These are phyloP conservation scores for Cutaneotrichosporon arboriforme DNA, from an alignment of 1,284 basidiomycete genomes.

Conservation along the genomic window DNA sequence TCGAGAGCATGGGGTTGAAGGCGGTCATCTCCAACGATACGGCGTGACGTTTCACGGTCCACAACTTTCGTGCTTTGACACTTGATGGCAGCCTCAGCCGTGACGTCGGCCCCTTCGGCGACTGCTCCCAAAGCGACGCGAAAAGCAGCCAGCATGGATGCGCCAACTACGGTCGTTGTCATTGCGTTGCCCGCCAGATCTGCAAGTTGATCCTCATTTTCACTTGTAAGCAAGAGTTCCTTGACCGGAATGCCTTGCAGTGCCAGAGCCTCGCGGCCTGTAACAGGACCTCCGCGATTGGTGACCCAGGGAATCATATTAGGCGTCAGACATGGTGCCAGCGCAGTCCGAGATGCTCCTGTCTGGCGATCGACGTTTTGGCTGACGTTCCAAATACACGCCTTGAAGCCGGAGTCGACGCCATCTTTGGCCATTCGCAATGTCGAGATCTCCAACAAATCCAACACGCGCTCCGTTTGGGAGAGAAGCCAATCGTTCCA, in stretches of 20 bases:
- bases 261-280: slow-evolving; percentile 83
- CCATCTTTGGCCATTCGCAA: slow-evolving; percentile 74
- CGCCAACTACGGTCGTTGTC: slow-evolving; percentile 92
- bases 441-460: slow-evolving; percentile 84
- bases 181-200: slow-evolving; percentile 95
- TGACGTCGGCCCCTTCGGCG: slow-evolving; percentile 58
- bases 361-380: slow-evolving; percentile 91
- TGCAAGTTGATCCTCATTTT: slow-evolving; percentile 87
- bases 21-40: slow-evolving; percentile 65
- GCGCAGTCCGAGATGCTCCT: slow-evolving; percentile 71
- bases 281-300: slow-evolving; percentile 92
- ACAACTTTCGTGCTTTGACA: slow-evolving; percentile 47
- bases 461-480: slow-evolving; percentile 91
- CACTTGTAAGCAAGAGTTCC: slow-evolving; percentile 82
- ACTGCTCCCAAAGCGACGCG: slow-evolving; percentile 62
- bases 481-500: slow-evolving; percentile 90
- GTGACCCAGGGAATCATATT: slow-evolving; percentile 96
- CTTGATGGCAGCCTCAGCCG: slow-evolving; percentile 49
- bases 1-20: slow-evolving; percentile 62
- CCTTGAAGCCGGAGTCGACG: slow-evolving; percentile 78
- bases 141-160: slow-evolving; percentile 78
- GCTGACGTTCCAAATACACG: slow-evolving; percentile 96
- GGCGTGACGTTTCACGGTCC: slow-evolving; percentile 49
- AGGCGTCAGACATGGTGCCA: slow-evolving; percentile 87
- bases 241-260: slow-evolving; percentile 91